phyloP scores from a whole-genome alignment of 2,329 filamentous ascomycete genomes.

The Cytospora chrysosperma region DNA sequence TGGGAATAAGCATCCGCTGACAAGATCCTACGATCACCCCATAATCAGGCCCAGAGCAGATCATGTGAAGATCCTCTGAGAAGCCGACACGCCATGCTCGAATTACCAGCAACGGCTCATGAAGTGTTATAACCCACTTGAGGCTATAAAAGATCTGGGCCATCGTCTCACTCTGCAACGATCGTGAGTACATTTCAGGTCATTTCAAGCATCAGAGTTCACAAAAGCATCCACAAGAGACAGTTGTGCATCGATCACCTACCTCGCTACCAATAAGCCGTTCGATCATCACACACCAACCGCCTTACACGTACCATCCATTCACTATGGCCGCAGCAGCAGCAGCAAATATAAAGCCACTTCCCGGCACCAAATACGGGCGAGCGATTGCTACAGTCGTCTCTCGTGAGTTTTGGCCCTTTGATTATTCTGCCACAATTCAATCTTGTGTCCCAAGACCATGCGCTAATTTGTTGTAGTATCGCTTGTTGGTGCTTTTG shows the following conservation, averaged over 20 bases:
- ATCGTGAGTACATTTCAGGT: neutral
- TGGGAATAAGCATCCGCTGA: constrained; percentile 19
- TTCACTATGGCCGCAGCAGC: neutral
- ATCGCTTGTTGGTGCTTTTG: neutral
- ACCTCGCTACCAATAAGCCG: neutral
- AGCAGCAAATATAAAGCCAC: constrained; percentile 9
- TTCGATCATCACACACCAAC: neutral
- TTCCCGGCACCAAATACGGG: constrained; percentile 19
- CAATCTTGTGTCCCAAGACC: neutral
- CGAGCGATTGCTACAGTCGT: constrained; percentile 11
- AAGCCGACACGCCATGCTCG: constrained; percentile 12
- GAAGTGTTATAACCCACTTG: neutral
- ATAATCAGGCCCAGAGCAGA: constrained; percentile 14
- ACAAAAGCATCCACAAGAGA: neutral
- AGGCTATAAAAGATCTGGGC: constrained; percentile 11
- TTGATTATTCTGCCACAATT: neutral
- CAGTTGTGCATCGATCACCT: no score
- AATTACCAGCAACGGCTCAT: neutral
- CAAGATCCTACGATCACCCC: constrained; percentile 18
- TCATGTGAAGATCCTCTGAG: constrained; percentile 4
- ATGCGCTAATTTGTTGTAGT: neutral
- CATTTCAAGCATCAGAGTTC: neutral
- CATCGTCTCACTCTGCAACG: neutral
- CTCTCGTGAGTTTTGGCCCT: neutral
- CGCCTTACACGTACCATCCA: neutral